Base-by-base conservation (phyloP, 805 yeast genomes). In the Metschnikowia orientalis region DNA sequence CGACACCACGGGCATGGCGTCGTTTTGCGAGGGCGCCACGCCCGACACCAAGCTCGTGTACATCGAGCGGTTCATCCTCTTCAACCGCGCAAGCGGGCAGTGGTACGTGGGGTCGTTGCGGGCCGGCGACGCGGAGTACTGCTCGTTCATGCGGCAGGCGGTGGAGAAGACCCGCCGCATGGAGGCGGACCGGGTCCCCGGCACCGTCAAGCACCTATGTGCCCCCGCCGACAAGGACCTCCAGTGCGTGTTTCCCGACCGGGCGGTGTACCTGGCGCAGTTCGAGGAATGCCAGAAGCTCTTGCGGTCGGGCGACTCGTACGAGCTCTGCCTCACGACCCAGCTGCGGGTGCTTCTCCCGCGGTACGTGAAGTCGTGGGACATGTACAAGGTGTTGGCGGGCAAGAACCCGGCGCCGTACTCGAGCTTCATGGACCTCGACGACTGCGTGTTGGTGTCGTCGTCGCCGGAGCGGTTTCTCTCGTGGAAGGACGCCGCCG, bases 391-490 rank as follows among this genome's bases (percentile, higher is more conserved):
- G 50, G 71, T 77, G 1, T 62, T 92, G 34, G 76, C 85, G 0
- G 48, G 59, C 9, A 54, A 49, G 25, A 92, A 94, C 51, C 97
- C 98, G 3, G 85, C 97, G 0, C 98, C 99, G 1, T 90, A 84
- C 54, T 79, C 95, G 3, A 79, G 92, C 34, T 92, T 63, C 52
- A 66, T 92, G 66, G 69, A 77, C 30, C 83, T 90, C 48, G 70
- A 64, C 2, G 82, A 79, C 40, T 72, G 73, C 17, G 65, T 69
- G 8, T 60, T 92, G 19, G 67, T 90, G 2, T 86, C 95, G 2
- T 81, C 96, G 0, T 90, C 97, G 0, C 99, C 99, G 0, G 99
- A 92, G 56, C 67, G 98, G 42, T 94, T 92, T 50, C 53, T 94
- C 32, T 72, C 80, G 2, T 94, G 97, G 96, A 69, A 53, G 28